phyloP scores from a whole-genome alignment of 306 rosid species.

The Medicago arabica region DNA sequence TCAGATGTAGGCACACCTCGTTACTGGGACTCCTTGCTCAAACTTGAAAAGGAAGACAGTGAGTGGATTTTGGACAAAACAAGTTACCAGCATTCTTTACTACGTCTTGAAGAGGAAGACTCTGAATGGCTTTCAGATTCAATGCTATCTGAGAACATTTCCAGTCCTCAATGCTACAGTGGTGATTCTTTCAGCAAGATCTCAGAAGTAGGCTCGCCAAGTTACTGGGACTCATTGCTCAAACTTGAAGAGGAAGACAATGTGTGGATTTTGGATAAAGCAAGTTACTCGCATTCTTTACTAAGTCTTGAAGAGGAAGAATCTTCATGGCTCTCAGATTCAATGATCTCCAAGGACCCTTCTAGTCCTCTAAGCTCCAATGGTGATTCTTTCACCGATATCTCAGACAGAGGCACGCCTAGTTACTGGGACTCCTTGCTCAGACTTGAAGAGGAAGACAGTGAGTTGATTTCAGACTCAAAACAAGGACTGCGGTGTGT shows the following conservation, averaged over 20 bases:
- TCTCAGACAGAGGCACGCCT: constrained; percentile 33
- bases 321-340: constrained; percentile 46
- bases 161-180: constrained; percentile 41
- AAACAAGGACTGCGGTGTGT: constrained; percentile 15
- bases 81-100: constrained; percentile 36
- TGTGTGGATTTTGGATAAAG: constrained; percentile 42
- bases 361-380: constrained; percentile 42
- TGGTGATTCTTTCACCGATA: constrained; percentile 31
- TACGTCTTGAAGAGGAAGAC: constrained; percentile 54
- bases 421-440: constrained; percentile 48
- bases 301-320: constrained; percentile 54
- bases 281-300: constrained; percentile 38
- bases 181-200: constrained; percentile 32
- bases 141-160: constrained; percentile 16
- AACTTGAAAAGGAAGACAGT: constrained; percentile 50
- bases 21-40: constrained; percentile 48
- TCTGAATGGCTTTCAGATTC: constrained; percentile 48
- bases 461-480: constrained; percentile 36
- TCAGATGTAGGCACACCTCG: constrained; percentile 28
- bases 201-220: constrained; percentile 31
- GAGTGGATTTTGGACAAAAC: constrained; percentile 42
- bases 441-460: constrained; percentile 47
- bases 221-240: constrained; percentile 47
- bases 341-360: constrained; percentile 15
- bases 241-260: constrained; percentile 47